These are phyloP conservation scores for Leccinum pellstonianum DNA, from an alignment of 768 basidiomycete genomes.

Conservation along the genomic window DNA sequence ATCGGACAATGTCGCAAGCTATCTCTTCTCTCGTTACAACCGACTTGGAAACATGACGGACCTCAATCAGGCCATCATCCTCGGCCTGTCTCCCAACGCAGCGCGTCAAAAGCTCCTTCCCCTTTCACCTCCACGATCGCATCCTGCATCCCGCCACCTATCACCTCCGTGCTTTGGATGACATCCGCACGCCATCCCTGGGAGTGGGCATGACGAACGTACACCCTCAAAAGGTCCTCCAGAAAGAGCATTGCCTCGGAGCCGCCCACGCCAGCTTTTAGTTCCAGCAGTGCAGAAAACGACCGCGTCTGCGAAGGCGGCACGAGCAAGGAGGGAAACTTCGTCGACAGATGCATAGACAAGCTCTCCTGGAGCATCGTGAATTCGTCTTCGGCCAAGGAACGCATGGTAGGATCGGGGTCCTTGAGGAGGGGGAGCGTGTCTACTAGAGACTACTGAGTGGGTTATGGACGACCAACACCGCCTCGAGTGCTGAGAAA, in stretches of 20 bases:
- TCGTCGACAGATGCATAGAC: conserved; percentile 32
- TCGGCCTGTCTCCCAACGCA: conserved; percentile 85
- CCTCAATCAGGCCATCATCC: no score
- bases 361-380: conserved; percentile 38
- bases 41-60: no score
- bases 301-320: conserved; percentile 65
- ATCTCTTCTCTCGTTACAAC: no score
- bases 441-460: conserved; percentile 64
- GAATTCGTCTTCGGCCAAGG: conserved; percentile 71
- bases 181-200: conserved; percentile 62
- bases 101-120: conserved; percentile 68
- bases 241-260: conserved; percentile 85
- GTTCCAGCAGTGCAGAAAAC: conserved; percentile 80
- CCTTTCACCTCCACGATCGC: conserved; percentile 81
- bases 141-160: conserved; percentile 70
- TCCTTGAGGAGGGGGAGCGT: conserved; percentile 64
- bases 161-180: conserved; percentile 56
- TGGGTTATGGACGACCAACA: conserved; percentile 12
- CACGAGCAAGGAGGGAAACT: conserved; percentile 70
- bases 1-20: no score
- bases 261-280: conserved; percentile 93
- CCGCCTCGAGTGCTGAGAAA: not conserved
- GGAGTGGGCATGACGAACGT: conserved; percentile 56
- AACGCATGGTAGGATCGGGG: conserved; percentile 71
- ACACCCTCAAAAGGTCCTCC: conserved; percentile 78